phyloP scores from a whole-genome alignment of 2,329 filamentous ascomycete genomes.

The Rhinocladiella similis region DNA sequence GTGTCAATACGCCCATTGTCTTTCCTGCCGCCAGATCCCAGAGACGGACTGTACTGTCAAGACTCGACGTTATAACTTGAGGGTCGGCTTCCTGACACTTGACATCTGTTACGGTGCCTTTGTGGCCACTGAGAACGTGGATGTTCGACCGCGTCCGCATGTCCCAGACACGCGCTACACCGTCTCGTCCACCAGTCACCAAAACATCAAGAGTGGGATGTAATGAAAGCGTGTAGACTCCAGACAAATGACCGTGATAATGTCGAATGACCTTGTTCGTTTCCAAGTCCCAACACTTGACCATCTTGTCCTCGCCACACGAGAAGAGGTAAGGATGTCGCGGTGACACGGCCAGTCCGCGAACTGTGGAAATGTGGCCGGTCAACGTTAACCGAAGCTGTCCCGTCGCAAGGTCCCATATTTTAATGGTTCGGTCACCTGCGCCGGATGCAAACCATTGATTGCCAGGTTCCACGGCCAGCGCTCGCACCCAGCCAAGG shows the following conservation, averaged over 20 bases:
- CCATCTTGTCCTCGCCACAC: slow-evolving; percentile 99
- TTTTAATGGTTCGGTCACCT: slow-evolving; percentile 95
- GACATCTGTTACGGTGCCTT: slow-evolving; percentile 82
- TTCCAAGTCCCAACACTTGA: slow-evolving; percentile 99
- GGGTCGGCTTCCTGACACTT: slow-evolving; percentile 95
- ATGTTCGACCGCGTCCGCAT: slow-evolving; percentile 96
- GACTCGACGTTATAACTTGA: slow-evolving; percentile 88
- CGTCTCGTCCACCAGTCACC: slow-evolving; percentile 91
- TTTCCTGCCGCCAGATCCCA: slow-evolving; percentile 98
- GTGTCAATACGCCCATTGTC: slow-evolving; percentile 91
- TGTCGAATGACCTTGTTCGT: slow-evolving; percentile 99
- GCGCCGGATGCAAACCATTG: slow-evolving; percentile 97
- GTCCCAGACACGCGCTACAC: slow-evolving; percentile 94
- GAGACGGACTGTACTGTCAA: slow-evolving; percentile 86
- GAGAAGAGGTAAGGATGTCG: slow-evolving; percentile 96
- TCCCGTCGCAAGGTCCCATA: slow-evolving; percentile 93
- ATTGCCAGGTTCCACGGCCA: slow-evolving; percentile 93
- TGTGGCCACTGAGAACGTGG: slow-evolving; percentile 89
- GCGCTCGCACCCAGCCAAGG: slow-evolving; percentile 85
- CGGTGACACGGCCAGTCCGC: slow-evolving; percentile 87
- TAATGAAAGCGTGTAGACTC: slow-evolving; percentile 89
- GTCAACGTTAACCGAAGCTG: slow-evolving; percentile 82
- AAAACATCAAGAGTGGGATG: slow-evolving; percentile 94
- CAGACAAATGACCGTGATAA: slow-evolving; percentile 95
- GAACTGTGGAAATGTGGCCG: slow-evolving; percentile 90